Conservation (phyloP, 208 protist species). For the Wallacemonas sp. region DNA sequence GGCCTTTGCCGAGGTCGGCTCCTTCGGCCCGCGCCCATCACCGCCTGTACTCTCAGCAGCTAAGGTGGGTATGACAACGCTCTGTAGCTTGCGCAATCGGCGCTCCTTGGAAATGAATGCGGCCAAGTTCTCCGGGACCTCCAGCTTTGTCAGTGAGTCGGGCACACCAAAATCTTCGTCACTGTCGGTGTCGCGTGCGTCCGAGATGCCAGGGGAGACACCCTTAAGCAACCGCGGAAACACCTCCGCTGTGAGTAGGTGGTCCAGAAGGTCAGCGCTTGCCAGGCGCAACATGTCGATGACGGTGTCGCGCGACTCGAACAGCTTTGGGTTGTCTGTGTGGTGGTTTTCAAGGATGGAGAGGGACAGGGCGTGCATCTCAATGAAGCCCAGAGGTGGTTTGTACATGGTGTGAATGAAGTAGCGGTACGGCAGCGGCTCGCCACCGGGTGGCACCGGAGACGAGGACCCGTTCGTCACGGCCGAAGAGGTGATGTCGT, state of each 20-base stretch:
- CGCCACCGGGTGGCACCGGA: background rate
- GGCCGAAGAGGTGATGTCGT: too few species aligned
- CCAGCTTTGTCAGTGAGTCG: slow-evolving; percentile 36
- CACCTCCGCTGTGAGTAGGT: slow-evolving; percentile 35
- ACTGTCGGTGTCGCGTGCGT: background rate
- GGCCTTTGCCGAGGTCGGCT: background rate
- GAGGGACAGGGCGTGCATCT: slow-evolving; percentile 70
- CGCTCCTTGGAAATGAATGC: slow-evolving; percentile 46
- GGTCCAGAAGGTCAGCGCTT: slow-evolving; percentile 56
- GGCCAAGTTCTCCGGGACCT: slow-evolving; percentile 39
- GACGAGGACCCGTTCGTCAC: background rate
- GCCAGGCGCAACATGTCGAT: slow-evolving; percentile 45
- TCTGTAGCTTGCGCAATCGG: slow-evolving; percentile 39
- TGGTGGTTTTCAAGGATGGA: slow-evolving; percentile 67
- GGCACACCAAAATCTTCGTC: slow-evolving; percentile 8
- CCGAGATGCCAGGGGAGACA: slow-evolving; percentile 11
- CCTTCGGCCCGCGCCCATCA: background rate
- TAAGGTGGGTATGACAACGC: slow-evolving; percentile 11
- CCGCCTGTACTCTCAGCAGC: too few species aligned
- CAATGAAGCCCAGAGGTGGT: slow-evolving; percentile 71
- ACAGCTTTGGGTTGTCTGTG: slow-evolving; percentile 35
- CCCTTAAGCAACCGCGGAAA: slow-evolving; percentile 40
- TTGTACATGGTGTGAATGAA: slow-evolving; percentile 67
- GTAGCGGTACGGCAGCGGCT: slow-evolving; percentile 53
- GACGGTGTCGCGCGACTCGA: slow-evolving; percentile 36